Evolutionary conservation across 2,329 filamentous ascomycete genomes (phyloP).

Genomic region (Verticillium nonalfalfae): DNA sequence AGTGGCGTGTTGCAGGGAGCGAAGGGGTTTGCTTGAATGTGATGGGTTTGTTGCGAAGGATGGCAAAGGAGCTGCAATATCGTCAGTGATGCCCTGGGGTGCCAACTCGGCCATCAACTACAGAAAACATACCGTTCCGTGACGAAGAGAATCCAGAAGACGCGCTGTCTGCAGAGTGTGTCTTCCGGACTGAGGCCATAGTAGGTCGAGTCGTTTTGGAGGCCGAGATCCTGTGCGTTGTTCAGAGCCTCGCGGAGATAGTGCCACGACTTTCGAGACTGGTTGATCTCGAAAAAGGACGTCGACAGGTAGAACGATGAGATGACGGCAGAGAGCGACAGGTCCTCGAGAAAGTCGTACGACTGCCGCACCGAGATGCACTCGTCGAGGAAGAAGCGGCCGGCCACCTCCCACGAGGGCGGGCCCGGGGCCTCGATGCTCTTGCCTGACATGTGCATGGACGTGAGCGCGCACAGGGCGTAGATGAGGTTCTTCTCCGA

Average conservation of each 20-base stretch:
- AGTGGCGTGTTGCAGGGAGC: conserved; percentile 43
- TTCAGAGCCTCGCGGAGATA: conserved; percentile 56
- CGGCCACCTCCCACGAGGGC: conserved; percentile 40
- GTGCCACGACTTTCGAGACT: conserved; percentile 56
- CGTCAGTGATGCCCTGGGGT: not conserved
- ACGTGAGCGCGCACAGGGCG: conserved; percentile 51
- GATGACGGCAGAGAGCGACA: conserved; percentile 48
- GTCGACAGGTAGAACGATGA: conserved; percentile 58
- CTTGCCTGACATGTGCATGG: conserved; percentile 40
- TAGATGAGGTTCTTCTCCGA: conserved; percentile 41
- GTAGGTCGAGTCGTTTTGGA: conserved; percentile 54
- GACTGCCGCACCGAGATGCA: conserved; percentile 47
- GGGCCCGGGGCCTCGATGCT: conserved; percentile 28
- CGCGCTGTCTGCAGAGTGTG: conserved; percentile 43
- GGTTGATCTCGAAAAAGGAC: conserved; percentile 55
- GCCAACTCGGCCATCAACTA: not conserved
- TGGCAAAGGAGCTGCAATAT: conserved; percentile 49
- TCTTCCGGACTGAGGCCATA: conserved; percentile 40
- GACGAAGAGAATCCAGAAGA: conserved; percentile 59
- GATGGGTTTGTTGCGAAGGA: conserved; percentile 57
- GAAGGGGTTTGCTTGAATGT: conserved; percentile 54
- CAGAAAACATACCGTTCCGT: conserved; percentile 43
- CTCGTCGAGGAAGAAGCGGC: conserved; percentile 51
- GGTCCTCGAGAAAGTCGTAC: conserved; percentile 51
- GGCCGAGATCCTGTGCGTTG: conserved; percentile 49